Percentiles rank a stretch among this genome's conserved stretches.
Evolutionary conservation across 2,329 filamentous ascomycete genomes (phyloP).

Genomic region (Elsinoe ampelina): DNA sequence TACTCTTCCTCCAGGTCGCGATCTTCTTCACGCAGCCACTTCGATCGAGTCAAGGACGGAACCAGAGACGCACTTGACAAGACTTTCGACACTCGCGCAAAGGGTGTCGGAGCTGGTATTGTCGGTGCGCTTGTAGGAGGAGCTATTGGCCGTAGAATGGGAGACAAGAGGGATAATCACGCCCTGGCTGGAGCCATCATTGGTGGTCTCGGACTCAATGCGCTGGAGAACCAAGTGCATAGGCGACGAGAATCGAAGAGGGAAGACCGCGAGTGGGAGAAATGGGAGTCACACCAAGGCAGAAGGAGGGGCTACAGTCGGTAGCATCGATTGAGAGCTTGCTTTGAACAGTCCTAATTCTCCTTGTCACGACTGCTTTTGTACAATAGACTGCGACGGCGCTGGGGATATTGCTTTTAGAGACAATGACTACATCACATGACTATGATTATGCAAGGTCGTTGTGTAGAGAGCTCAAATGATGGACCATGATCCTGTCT

Average conservation of each 20-base stretch:
- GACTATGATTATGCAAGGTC: neutral
- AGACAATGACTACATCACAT: neutral
- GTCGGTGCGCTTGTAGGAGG: conserved; percentile 29
- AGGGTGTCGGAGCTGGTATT: conserved; percentile 26
- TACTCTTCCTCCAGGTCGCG: conserved; percentile 20
- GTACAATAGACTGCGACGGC: neutral
- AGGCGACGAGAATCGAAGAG: conserved; percentile 17
- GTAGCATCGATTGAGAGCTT: neutral
- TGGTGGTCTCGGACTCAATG: conserved; percentile 27
- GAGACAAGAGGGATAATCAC: conserved; percentile 24
- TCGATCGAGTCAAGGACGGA: conserved; percentile 17
- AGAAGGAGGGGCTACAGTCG: conserved; percentile 12
- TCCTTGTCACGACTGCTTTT: neutral
- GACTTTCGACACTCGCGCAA: conserved; percentile 25
- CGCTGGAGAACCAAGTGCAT: conserved; percentile 25
- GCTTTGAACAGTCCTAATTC: neutral
- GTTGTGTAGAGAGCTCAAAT: neutral
- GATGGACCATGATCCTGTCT: neutral
- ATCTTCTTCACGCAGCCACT: conserved; percentile 18
- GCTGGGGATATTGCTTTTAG: neutral
- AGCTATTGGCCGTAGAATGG: conserved; percentile 26
- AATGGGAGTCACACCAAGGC: neutral
- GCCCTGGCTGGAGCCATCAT: conserved; percentile 27
- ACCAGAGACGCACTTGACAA: conserved; percentile 25
- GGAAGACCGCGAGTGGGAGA: conserved; percentile 13